These are phyloP conservation scores for Brachypodium distachyon DNA, from an alignment of 202 grass and related monocot species.

Conservation along the genomic window DNA sequence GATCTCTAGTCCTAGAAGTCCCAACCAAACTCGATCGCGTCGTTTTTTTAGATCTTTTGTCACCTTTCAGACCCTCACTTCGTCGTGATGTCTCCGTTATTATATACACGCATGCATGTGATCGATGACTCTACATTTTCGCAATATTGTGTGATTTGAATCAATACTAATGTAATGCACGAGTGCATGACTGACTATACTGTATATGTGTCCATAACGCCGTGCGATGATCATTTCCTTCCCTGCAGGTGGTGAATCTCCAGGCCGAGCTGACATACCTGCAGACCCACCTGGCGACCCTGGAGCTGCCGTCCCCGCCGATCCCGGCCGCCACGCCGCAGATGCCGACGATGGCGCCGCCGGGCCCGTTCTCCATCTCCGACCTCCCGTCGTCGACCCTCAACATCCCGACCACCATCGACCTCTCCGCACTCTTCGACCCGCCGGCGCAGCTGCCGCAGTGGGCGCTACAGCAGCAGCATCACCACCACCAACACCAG, in stretches of 20 bases:
- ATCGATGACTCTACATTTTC: neutral
- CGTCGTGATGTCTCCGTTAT: neutral
- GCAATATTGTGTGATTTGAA: neutral
- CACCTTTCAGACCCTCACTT: neutral
- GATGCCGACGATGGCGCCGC: slow-evolving; percentile 28
- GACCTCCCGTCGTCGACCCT: slow-evolving; percentile 70
- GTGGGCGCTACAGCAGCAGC: slow-evolving; percentile 29
- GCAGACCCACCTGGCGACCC: slow-evolving; percentile 77
- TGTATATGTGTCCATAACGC: neutral
- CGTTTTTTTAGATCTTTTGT: slow-evolving; percentile 13
- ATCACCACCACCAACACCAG: slow-evolving; percentile 28
- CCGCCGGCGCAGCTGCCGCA: slow-evolving; percentile 31
- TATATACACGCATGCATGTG: slow-evolving; percentile 5
- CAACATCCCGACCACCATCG: slow-evolving; percentile 48
- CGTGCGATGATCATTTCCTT: neutral
- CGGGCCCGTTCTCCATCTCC: slow-evolving; percentile 57
- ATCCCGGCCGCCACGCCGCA: slow-evolving; percentile 44
- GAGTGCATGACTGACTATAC: slow-evolving; percentile 17
- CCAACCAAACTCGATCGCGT: slow-evolving; percentile 18
- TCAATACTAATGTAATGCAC: slow-evolving; percentile 17
- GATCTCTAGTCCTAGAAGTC: slow-evolving; percentile 40
- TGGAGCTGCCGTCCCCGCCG: slow-evolving; percentile 72
- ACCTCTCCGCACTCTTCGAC: slow-evolving; percentile 88
- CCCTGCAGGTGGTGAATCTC: slow-evolving; percentile 84
- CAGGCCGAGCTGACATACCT: slow-evolving; percentile 94